phyloP scores from a whole-genome alignment of 495 filamentous ascomycete species.

The Aspergillus coremiiformis region DNA sequence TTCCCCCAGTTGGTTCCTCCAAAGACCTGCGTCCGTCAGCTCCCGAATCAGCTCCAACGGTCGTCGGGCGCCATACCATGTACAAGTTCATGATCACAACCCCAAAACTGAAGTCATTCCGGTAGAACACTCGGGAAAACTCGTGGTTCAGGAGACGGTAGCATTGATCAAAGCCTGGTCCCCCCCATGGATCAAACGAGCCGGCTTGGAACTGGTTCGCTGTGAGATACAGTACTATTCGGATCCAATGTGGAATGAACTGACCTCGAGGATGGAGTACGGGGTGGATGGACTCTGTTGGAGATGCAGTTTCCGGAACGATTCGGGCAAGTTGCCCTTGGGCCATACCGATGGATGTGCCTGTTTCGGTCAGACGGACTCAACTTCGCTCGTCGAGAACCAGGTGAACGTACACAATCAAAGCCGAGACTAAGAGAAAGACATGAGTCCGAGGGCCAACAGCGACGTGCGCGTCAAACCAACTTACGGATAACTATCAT shows the following conservation, averaged over 20 bases:
- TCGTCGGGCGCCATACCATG: slow-evolving; percentile 45
- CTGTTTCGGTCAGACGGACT: slow-evolving; percentile 13
- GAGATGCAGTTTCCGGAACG: slow-evolving; percentile 42
- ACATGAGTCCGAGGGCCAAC: slow-evolving; percentile 3
- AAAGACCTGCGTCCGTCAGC: slow-evolving; percentile 39
- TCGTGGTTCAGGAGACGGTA: slow-evolving; percentile 55
- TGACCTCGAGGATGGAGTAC: slow-evolving; percentile 57
- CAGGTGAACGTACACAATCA: slow-evolving; percentile 41
- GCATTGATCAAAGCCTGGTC: slow-evolving; percentile 58
- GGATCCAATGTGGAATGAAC: slow-evolving; percentile 1
- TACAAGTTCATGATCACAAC: slow-evolving; percentile 58
- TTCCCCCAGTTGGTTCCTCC: slow-evolving; percentile 88
- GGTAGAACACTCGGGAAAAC: slow-evolving; percentile 73
- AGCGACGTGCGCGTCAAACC: not conserved
- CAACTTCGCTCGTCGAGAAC: not conserved
- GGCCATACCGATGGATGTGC: slow-evolving; percentile 47
- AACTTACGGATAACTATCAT: slow-evolving; percentile 58
- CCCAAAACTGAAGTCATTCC: slow-evolving; percentile 64
- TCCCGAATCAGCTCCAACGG: not conserved
- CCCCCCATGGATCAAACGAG: slow-evolving; percentile 71
- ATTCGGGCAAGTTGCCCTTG: slow-evolving; percentile 35
- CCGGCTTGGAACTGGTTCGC: slow-evolving; percentile 58
- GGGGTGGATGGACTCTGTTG: slow-evolving; percentile 58
- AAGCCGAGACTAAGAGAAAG: slow-evolving; percentile 42
- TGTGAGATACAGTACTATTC: slow-evolving; percentile 4